Evolutionary conservation across 164 flowering plant species (phyloP).

Genomic region (Protea cynaroides): DNA sequence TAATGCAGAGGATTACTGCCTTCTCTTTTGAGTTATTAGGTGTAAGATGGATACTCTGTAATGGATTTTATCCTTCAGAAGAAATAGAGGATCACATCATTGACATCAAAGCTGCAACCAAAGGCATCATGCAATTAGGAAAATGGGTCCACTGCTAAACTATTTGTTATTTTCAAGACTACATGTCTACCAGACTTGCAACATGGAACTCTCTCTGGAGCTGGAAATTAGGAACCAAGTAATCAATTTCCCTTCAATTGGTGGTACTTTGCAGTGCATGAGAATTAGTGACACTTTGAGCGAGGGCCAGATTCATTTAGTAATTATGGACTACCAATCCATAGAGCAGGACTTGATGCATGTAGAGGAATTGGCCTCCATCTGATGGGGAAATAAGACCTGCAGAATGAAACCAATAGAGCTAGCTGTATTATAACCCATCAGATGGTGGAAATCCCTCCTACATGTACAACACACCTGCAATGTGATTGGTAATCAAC

Average conservation of each 20-base stretch:
- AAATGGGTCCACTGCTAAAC: neutral
- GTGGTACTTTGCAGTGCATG: neutral
- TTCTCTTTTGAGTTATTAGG: too few relatives aligned
- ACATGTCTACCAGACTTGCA: neutral
- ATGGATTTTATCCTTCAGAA: too few relatives aligned
- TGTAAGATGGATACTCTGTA: too few relatives aligned
- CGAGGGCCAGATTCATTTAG: neutral
- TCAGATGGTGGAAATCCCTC: neutral
- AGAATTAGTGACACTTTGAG: neutral
- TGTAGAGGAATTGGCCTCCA: neutral
- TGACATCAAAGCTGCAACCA: neutral
- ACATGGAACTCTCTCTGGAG: too few relatives aligned
- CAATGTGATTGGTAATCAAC: neutral
- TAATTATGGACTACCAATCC: neutral
- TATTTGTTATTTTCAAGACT: neutral
- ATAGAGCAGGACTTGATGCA: neutral
- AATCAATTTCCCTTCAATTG: neutral
- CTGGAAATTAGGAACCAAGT: neutral
- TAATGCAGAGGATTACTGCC: too few relatives aligned
- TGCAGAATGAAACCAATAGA: neutral
- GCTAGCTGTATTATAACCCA: too few relatives aligned
- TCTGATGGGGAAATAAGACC: neutral
- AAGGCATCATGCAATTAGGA: neutral
- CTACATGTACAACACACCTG: neutral
- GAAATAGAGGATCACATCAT: neutral